These are phyloP conservation scores for Aspergillus amoenus DNA, from an alignment of 2,329 filamentous ascomycete genomes.

Conservation along the genomic window DNA sequence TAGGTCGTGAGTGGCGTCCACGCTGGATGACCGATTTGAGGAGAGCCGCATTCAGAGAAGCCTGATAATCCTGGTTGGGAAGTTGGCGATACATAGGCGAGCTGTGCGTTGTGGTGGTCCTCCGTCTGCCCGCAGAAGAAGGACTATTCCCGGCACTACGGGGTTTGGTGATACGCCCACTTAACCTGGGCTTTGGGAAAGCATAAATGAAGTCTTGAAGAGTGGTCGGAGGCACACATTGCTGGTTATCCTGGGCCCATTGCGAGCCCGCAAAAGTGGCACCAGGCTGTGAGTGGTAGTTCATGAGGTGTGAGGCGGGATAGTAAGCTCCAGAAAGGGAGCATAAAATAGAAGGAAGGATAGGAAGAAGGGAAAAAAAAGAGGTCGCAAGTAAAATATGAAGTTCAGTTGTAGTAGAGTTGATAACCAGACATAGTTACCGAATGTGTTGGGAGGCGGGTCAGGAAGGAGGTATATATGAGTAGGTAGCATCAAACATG, in stretches of 20 bases:
- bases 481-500: conserved; percentile 14
- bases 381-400: too few relatives aligned
- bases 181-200: conserved; percentile 52
- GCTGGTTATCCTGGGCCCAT: conserved; percentile 26
- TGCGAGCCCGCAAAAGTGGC: conserved; percentile 27
- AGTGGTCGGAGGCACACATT: conserved; percentile 22
- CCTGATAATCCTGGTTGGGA: conserved; percentile 31
- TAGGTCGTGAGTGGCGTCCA: conserved; percentile 54
- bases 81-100: conserved; percentile 44
- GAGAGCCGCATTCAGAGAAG: conserved; percentile 46
- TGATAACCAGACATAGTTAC: not conserved
- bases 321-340: not conserved
- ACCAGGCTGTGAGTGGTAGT: conserved; percentile 29
- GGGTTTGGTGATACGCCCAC: conserved; percentile 59
- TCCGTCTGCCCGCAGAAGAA: conserved; percentile 48
- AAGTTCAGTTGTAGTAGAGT: conserved; percentile 13
- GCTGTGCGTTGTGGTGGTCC: conserved; percentile 53
- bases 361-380: not conserved
- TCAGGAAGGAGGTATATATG: conserved; percentile 14
- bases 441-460: not conserved
- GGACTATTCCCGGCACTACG: conserved; percentile 70
- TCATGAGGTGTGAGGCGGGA: conserved; percentile 26
- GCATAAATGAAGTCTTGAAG: conserved; percentile 47
- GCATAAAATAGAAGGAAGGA: not conserved
- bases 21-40: conserved; percentile 38